Base-by-base conservation (phyloP, 2,329 filamentous ascomycete species). In the Botrytis medusae region DNA sequence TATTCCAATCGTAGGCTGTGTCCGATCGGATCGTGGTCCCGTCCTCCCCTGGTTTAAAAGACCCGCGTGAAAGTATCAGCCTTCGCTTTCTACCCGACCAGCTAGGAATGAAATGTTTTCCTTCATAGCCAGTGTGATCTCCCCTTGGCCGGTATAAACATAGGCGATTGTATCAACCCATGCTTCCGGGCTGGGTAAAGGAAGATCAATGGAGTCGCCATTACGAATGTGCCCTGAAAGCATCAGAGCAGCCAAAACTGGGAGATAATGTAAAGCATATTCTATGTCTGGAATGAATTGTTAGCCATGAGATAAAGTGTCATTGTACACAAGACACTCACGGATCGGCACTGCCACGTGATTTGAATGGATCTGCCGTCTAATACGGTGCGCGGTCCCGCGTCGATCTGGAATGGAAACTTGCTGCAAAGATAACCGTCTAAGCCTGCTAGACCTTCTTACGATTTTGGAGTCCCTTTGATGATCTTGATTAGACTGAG, bases 111-210 rank as follows among this genome's bases (percentile, higher is more conserved):
- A 69, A 63, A 90, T 87, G 75, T 90, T 90, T 74, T 86, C 82
- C 72, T 79, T 83, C 62, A 88, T 84, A 2, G 83, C 83, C 18
- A 83, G 81, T 1, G 84, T 87, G 67, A 86, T 73, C 63, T 83
- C 82, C 20, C 83, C 84, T 71, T 84, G 81, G 51, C 86, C 86
- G 0, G 85, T 88, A 78, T 90, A 90, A 40, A 88, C 82, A 76
- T 87, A 87, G 6, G 82, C 81, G n/a, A 89, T 82, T 0, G 88
- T 89, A 71, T 87, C 84, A 3, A 79, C 77, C 89, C 89, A 91
- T 12, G 83, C 85, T 69, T 85, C 84, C 1, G 89, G 88, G 73
- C 86, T 83, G 1, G 89, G 89, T 72, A 91, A 76, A 0, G 88
- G 88, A 16, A 91, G 81, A 75, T 90, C 87, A 69, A 91, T 83